Base-by-base conservation (phyloP, 1,139 yeast genomes). In the Kluyveromyces marxianus region DNA sequence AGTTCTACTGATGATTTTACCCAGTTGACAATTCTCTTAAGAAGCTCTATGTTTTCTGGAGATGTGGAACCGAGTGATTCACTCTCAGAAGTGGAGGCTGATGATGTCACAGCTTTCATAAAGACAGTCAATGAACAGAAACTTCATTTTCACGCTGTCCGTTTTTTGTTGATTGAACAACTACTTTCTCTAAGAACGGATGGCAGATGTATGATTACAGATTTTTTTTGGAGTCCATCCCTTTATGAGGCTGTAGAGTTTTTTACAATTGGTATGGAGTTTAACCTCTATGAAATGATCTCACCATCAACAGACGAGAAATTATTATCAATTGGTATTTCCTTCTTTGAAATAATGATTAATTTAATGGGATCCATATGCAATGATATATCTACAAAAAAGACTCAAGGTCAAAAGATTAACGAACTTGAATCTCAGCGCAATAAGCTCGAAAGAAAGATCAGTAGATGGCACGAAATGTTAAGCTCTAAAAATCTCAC, bases 341-440 rank as follows among this genome's bases (percentile, higher is more conserved):
- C 77, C 0, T 58, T 83, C 0, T 73, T 71, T 52, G 96, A 86
- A 54, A 54, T 82, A 0, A 59, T 83, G 29, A 71, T 80, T 0
- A 86, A 86, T 56, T 42, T 50, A 44, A 41, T 63, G 53, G 66
- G 63, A 39, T 42, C 48, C 30, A 42, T 59, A 4, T 50, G 50
- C 24, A 58, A 57, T 26, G 63, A 58, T 26, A 52, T 62, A 4
- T 47, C 44, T 21, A 44, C 57, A 1, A 59, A 54, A 46, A 54
- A 52, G 42, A 39, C 54, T 4, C 62, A 56, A 35, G 62, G 64
- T 3, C 56, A 50, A 25, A 60, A 57, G 48, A 44, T 50, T 58
- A 49, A 50, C 61, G 50, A 68, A 14, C 46, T 57, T 3, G 59
- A 55, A 40, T 50, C 53, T 2, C 65, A 60, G 41, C 54, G 53